Conservation (phyloP, 2,329 filamentous ascomycete species). For the Phyllosticta ampelicida region DNA sequence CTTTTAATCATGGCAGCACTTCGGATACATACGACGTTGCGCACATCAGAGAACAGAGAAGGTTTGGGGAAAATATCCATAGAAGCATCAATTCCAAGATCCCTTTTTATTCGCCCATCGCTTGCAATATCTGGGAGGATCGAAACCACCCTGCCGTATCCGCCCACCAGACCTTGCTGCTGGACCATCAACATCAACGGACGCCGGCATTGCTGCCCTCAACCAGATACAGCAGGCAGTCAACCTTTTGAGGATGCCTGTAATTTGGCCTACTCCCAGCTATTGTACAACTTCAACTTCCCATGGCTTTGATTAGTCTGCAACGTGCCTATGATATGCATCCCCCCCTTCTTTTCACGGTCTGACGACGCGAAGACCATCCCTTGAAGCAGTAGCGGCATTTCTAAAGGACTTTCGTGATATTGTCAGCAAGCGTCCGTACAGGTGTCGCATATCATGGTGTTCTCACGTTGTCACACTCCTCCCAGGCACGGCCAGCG, state of each 20-base stretch:
- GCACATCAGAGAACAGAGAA: too few species aligned
- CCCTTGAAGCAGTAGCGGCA: constrained; percentile 36
- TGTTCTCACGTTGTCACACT: constrained; percentile 65
- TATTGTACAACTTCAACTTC: not conserved
- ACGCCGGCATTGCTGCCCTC: not conserved
- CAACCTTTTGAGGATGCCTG: not conserved
- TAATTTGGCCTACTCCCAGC: not conserved
- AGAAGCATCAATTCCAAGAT: too few species aligned
- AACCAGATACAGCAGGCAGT: not conserved
- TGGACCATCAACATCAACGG: too few species aligned
- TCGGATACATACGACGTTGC: too few species aligned
- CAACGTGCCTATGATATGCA: not conserved
- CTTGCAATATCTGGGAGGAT: too few species aligned
- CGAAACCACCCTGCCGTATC: not conserved
- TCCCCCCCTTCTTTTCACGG: constrained; percentile 21
- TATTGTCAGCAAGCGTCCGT: not conserved
- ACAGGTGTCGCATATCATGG: not conserved
- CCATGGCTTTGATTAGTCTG: not conserved
- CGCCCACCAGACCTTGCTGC: not conserved
- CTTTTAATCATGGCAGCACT: not conserved
- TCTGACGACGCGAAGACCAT: constrained; percentile 38
- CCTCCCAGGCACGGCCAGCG: constrained; percentile 92
- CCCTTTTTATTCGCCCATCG: too few species aligned
- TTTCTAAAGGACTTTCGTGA: constrained; percentile 41
- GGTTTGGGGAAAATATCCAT: too few species aligned